Evolutionary conservation across 1,284 basidiomycete genomes (phyloP).

Genomic region (Phenoliferia sp.): DNA sequence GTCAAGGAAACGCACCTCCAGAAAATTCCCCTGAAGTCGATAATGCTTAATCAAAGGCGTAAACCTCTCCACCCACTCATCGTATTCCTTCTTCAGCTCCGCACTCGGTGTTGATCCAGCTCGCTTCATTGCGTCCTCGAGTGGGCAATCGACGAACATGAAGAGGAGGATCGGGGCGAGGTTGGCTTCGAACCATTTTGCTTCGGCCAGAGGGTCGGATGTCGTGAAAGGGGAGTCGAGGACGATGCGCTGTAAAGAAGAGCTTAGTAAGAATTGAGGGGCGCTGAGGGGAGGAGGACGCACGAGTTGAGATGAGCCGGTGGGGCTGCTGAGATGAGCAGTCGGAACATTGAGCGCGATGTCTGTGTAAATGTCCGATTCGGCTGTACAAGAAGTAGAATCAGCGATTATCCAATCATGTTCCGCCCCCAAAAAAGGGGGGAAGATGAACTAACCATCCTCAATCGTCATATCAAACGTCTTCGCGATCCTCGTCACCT

Average conservation of each 20-base stretch:
- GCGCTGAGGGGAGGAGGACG: neutral
- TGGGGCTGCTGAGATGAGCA: neutral
- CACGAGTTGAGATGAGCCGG: neutral
- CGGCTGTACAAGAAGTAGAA: too few species aligned
- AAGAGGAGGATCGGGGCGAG: neutral
- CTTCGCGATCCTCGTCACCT: neutral
- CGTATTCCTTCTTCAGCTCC: neutral
- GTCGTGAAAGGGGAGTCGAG: neutral
- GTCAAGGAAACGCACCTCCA: neutral
- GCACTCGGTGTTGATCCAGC: neutral
- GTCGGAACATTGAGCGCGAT: neutral
- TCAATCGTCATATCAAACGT: neutral
- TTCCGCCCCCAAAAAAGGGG: neutral
- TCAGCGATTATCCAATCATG: neutral
- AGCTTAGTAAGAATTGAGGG: neutral
- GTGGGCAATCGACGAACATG: slow-evolving; percentile 3
- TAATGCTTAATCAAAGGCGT: slow-evolving; percentile 1
- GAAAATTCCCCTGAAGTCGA: neutral
- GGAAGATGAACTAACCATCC: neutral
- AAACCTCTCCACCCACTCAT: neutral
- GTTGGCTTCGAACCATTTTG: neutral
- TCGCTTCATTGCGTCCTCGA: neutral
- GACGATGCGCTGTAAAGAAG: neutral
- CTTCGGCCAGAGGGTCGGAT: neutral
- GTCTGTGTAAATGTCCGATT: neutral